Conservation (phyloP, 371 early-diverging fungal genomes). For the Lichtheimia hyalospora region DNA sequence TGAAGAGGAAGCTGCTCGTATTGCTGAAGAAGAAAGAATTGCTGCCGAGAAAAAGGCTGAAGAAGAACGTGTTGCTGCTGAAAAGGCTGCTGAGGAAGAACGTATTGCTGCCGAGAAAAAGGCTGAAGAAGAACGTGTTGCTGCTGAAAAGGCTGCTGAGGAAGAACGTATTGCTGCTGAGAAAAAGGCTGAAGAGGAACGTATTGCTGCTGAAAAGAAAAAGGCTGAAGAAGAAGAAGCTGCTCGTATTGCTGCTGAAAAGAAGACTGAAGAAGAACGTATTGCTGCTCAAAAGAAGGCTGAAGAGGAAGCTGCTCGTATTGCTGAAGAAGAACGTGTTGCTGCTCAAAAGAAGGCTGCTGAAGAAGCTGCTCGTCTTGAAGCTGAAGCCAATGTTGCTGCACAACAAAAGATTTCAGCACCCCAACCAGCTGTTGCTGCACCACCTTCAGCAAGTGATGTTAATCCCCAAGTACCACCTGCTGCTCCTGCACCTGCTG, state of each 20-base stretch:
- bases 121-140: slow-evolving; percentile 6
- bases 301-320: too few relatives aligned
- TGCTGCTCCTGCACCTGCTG: too few relatives aligned
- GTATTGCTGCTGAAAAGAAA: slow-evolving; percentile 1
- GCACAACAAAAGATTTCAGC: too few relatives aligned
- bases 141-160: neutral
- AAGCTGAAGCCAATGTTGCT: too few relatives aligned
- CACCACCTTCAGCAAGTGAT: too few relatives aligned
- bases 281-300: too few relatives aligned
- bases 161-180: slow-evolving; percentile 11
- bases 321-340: too few relatives aligned
- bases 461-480: too few relatives aligned
- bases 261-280: neutral
- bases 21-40: slow-evolving; percentile 12
- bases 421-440: too few relatives aligned
- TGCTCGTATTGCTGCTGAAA: neutral
- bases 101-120: too few relatives aligned
- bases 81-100: slow-evolving; percentile 23
- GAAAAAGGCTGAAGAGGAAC: slow-evolving; percentile 7
- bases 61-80: slow-evolving; percentile 13
- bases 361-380: too few relatives aligned
- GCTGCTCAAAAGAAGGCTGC: too few relatives aligned
- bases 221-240: neutral
- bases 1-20: slow-evolving; percentile 5
- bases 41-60: slow-evolving; percentile 11